Evolutionary conservation across 108 stramenopile genomes (phyloP).

Genomic region (Nitzschia palea): DNA sequence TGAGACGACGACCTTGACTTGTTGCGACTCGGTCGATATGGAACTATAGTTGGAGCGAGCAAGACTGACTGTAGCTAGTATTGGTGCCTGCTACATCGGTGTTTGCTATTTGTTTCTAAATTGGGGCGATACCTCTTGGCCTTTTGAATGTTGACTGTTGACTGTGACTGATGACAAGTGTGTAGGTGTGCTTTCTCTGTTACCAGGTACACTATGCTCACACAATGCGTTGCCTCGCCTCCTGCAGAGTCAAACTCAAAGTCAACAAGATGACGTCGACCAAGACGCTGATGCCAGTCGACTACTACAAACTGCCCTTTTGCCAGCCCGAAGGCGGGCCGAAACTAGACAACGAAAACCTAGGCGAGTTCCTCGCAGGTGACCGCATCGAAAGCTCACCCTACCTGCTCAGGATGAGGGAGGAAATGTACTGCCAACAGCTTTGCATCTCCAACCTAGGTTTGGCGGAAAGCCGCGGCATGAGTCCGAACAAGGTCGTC

Average conservation of each 20-base stretch:
- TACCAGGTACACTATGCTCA: neutral
- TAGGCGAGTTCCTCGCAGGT: slow-evolving; percentile 97
- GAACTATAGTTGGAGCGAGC: too few species aligned
- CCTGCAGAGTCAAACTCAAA: slow-evolving; percentile 78
- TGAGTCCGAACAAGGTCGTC: slow-evolving; percentile 76
- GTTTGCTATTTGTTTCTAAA: too few species aligned
- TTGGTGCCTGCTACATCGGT: too few species aligned
- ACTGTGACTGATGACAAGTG: neutral
- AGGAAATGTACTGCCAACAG: slow-evolving; percentile 92
- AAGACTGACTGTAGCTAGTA: too few species aligned
- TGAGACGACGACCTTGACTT: too few species aligned
- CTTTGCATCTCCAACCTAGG: slow-evolving; percentile 85
- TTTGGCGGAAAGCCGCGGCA: slow-evolving; percentile 61
- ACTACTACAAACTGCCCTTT: slow-evolving; percentile 96
- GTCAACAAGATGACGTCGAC: slow-evolving; percentile 92
- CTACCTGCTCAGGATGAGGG: slow-evolving; percentile 93
- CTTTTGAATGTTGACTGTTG: too few species aligned
- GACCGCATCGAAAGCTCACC: slow-evolving; percentile 97
- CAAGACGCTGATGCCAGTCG: slow-evolving; percentile 89
- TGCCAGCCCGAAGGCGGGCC: slow-evolving; percentile 88
- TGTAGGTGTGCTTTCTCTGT: neutral
- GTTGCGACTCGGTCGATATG: too few species aligned
- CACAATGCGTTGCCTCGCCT: neutral
- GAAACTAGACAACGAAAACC: slow-evolving; percentile 90
- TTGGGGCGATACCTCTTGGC: too few species aligned